A percentile compares a stretch with the other conserved stretches of the same genome.
Conservation (phyloP, 371 early-diverging fungal species). For the Circinella umbellata region DNA sequence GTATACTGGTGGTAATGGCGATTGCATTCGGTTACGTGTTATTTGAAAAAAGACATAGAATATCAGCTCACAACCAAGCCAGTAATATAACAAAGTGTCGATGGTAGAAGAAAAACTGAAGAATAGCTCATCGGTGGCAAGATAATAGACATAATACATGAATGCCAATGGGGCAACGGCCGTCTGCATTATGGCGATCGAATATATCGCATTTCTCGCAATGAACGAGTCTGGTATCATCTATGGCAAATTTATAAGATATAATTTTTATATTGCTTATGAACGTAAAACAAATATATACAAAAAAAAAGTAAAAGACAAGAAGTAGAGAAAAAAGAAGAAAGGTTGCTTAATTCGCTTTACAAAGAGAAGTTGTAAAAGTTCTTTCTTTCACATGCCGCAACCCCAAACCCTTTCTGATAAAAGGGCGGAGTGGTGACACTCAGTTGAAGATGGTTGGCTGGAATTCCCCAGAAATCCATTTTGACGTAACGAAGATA, state of each 20-base stretch:
- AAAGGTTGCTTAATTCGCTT: no score
- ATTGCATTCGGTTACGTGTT: constrained; percentile 51
- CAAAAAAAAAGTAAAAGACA: background rate
- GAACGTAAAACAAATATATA: background rate
- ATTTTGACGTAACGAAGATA: background rate
- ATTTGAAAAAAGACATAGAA: constrained; percentile 60
- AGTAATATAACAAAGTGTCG: constrained; percentile 48
- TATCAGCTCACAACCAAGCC: constrained; percentile 57
- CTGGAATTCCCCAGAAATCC: constrained; percentile 7
- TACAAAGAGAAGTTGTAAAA: background rate
- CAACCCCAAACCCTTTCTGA: constrained; percentile 6
- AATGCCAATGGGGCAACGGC: constrained; percentile 55
- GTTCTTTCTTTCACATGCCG: constrained; percentile 8
- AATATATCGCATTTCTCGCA: constrained; percentile 35
- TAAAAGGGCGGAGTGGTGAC: background rate
- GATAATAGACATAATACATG: constrained; percentile 51
- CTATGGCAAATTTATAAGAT: background rate
- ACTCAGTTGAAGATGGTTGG: background rate
- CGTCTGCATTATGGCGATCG: constrained; percentile 41
- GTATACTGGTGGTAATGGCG: constrained; percentile 30
- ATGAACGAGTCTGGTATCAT: constrained; percentile 46
- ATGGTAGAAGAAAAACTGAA: constrained; percentile 31
- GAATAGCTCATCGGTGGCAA: constrained; percentile 46
- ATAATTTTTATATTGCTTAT: background rate
- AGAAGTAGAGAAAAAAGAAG: background rate